Evolutionary conservation across 2,329 filamentous ascomycete genomes (phyloP), one percentile per base, ranked within the genome.

Genomic region (Exophiala spinifera): DNA sequence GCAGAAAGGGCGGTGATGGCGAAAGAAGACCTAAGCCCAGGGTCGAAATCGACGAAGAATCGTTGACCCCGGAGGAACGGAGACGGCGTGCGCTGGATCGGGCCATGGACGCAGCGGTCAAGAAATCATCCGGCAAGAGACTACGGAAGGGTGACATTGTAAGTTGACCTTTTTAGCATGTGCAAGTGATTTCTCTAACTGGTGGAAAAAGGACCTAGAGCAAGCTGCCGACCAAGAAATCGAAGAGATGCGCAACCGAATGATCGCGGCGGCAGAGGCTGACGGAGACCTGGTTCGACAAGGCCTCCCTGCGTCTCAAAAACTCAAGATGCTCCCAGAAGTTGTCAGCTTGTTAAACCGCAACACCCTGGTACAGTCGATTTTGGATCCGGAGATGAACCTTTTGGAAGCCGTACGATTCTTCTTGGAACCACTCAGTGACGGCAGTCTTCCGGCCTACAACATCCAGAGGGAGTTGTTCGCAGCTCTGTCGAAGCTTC

Each of bases 391-490:
- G 0, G 94, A 99, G 67, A 95, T 88, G 67, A 96, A 97, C 74
- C 87, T 99, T 59, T 77, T 99, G 36, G 90, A 95, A 72, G 89
- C 91, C 13, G 90, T 99, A 66, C 91, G 92, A 68, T 97, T 95
- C 80, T 97, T 97, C 79, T 82, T 99, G 19, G 94, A 99, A 70
- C 94, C 94, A 1, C 81, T 97, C 43, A 91, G 92, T 65, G 92
- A 97, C 68, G 94, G 92, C 53, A 92, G 89, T 57, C 80, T 99
- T 46, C 94, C 94, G 0, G 92, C 94, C 25, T 99, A 96, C 75
- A 94, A 94, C 69, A 97, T 99, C 63, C 94, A 99, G 75, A 89
- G 91, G 58, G 91, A 97, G 69, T 83, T 99, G 40, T 94, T 99
- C 70, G 82, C 83, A 21, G 87, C 89, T 20, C 79, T 99, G 34